Base-by-base conservation (phyloP, 441 rosid species). In the Arabidopsis hybrid region DNA sequence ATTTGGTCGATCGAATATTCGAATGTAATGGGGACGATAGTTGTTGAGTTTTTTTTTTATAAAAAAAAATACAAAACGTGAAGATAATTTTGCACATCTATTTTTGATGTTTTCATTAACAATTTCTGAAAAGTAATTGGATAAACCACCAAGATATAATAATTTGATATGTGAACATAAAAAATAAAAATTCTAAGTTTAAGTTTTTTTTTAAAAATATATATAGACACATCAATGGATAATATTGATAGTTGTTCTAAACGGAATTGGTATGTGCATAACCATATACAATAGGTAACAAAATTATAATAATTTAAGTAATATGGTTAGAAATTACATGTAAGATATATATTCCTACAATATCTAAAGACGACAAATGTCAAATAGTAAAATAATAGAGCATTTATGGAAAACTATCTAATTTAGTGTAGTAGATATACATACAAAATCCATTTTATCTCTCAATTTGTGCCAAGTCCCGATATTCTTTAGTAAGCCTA, bases 401-500 rank as follows among this genome's bases (percentile, higher is more conserved):
- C 43, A 64, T 21, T 40, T 43, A n/a, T 17, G 34, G 46, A 10
- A 63, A 34, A 43, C 46, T 8, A 39, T 65, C 46, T 58, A 5
- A 9, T 8, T 17, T 3, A 18, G 8, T 52, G 21, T 9, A 46
- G 26, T 32, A 49, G 4, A 60, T 13, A 50, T 32, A 50, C 17
- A 74, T 0, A 0, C 29, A 26, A 2, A 0, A 26, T 26, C 29
- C 29, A 26, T 26, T 26, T 26, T 2, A 26, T 26, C 29, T 26
- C 29, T 3, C 29, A 26, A 26, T 26, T 26, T 26, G 45, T 74
- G 66, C 8, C 52, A 51, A 40, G 56, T 67, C 62, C 9, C 21
- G 5, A 61, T 59, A 69, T 57, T 76, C 75, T 65, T 42, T 57
- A 34, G 62, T 40, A 8, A 50, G 18, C 38, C 67, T 76, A 76